Percentiles rank a stretch among this genome's conserved stretches.
These are phyloP conservation scores for Russula olivacea DNA, from an alignment of 768 basidiomycete species.

Conservation along the genomic window DNA sequence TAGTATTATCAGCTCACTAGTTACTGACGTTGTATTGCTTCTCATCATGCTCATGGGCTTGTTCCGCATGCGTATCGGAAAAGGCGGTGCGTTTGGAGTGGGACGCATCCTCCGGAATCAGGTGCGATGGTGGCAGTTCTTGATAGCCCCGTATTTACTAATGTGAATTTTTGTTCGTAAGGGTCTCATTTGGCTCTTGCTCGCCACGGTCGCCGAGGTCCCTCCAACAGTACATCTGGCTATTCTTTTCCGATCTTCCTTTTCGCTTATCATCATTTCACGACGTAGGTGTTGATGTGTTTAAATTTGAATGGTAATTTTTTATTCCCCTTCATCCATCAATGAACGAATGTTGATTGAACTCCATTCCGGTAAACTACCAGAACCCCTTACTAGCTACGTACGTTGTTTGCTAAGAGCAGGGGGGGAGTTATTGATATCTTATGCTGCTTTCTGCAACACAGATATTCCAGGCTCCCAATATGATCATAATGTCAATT, in stretches of 20 bases:
- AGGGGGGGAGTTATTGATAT: neutral
- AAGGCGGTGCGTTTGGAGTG: neutral
- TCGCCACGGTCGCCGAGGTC: too few relatives aligned
- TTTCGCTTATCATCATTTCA: neutral
- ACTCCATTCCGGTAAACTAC: too few relatives aligned
- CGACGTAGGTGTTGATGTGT: neutral
- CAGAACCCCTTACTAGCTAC: neutral
- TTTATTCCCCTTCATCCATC: neutral
- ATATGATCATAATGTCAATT: neutral
- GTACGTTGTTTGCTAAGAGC: neutral
- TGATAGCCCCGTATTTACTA: too few relatives aligned
- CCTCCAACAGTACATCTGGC: too few relatives aligned
- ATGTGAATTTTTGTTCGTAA: too few relatives aligned
- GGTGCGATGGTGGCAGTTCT: too few relatives aligned
- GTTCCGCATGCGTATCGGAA: neutral
- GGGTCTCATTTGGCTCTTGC: too few relatives aligned
- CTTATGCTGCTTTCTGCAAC: neutral
- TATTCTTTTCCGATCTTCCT: neutral
- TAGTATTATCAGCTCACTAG: neutral
- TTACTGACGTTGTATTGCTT: neutral
- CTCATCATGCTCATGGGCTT: neutral
- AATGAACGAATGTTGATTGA: neutral
- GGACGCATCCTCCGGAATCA: too few relatives aligned
- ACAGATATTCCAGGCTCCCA: neutral
- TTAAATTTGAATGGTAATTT: constrained; percentile 8